A percentile compares a stretch with the other conserved stretches of the same genome.
Conservation (phyloP, 371 early-diverging fungal species). For the Actinomucor elegans region DNA sequence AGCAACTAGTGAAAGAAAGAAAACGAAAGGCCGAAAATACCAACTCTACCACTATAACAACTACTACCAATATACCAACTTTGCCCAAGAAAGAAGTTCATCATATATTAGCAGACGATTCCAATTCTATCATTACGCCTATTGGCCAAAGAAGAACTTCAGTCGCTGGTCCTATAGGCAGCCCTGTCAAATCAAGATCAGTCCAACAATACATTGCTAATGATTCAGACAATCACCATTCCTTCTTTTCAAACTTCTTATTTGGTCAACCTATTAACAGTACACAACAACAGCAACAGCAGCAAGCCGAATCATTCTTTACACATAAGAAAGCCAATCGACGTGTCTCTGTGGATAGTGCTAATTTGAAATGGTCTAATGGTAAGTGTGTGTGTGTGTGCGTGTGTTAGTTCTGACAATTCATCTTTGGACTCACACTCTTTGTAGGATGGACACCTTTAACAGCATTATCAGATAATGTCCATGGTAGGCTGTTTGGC, state of each 20-base stretch:
- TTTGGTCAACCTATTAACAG: conserved; percentile 30
- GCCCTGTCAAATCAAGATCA: conserved; percentile 10
- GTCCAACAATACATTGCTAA: neutral
- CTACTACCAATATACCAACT: neutral
- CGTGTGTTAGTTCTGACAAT: too few relatives aligned
- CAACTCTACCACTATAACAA: conserved; percentile 30
- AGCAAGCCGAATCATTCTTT: too few relatives aligned
- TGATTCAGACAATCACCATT: conserved; percentile 15
- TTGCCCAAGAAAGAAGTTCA: neutral
- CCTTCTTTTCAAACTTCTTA: conserved; percentile 39
- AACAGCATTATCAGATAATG: conserved; percentile 32
- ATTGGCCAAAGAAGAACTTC: conserved; percentile 24
- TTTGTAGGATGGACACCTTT: conserved; percentile 49
- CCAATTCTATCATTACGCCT: conserved; percentile 4
- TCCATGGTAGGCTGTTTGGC: conserved; percentile 38
- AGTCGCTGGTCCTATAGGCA: conserved; percentile 30
- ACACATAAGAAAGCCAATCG: neutral
- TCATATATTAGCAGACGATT: conserved; percentile 5
- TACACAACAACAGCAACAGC: neutral
- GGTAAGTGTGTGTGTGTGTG: too few relatives aligned
- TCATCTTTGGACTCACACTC: too few relatives aligned
- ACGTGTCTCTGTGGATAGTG: conserved; percentile 6
- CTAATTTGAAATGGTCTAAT: conserved; percentile 11
- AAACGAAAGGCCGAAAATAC: conserved; percentile 34
- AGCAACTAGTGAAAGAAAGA: conserved; percentile 39